phyloP scores from a whole-genome alignment of 1,139 yeast genomes.

The Pichia sp. region DNA sequence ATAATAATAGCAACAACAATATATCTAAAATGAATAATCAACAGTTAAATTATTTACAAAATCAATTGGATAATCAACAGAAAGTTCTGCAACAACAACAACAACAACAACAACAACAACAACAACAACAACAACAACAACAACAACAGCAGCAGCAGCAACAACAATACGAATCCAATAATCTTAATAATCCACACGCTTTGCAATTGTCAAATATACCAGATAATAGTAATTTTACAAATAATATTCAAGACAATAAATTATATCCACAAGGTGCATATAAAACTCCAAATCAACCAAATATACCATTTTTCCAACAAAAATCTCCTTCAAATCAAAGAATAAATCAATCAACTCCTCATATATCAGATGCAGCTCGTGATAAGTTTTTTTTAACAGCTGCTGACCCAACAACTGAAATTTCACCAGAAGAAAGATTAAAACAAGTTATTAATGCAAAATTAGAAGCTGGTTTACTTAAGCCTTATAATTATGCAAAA shows the following conservation, averaged over 20 bases:
- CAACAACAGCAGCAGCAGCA: constrained; percentile 2
- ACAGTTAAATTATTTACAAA: constrained; percentile 11
- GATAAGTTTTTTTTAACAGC: constrained; percentile 94
- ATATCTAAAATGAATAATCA: constrained; percentile 5
- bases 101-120: not conserved
- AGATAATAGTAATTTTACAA: no score
- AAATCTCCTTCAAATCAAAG: constrained; percentile 3
- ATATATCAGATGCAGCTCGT: constrained; percentile 71
- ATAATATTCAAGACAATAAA: no score
- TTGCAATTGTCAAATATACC: not conserved
- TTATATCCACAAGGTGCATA: not conserved
- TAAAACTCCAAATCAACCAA: constrained; percentile 7
- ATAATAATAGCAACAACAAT: not conserved
- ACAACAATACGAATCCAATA: not conserved
- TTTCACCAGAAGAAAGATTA: constrained; percentile 88
- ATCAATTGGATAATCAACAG: constrained; percentile 12
- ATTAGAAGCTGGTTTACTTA: constrained; percentile 84
- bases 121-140: not conserved
- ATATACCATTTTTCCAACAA: not conserved
- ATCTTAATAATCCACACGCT: not conserved
- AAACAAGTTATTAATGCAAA: constrained; percentile 96
- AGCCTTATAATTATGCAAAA: constrained; percentile 89
- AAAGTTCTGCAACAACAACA: constrained; percentile 6
- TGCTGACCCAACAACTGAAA: constrained; percentile 93
- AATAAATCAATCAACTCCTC: constrained; percentile 30